These are phyloP conservation scores for Aspergillus ibericus DNA, from an alignment of 2,329 filamentous ascomycete genomes.

Conservation along the genomic window DNA sequence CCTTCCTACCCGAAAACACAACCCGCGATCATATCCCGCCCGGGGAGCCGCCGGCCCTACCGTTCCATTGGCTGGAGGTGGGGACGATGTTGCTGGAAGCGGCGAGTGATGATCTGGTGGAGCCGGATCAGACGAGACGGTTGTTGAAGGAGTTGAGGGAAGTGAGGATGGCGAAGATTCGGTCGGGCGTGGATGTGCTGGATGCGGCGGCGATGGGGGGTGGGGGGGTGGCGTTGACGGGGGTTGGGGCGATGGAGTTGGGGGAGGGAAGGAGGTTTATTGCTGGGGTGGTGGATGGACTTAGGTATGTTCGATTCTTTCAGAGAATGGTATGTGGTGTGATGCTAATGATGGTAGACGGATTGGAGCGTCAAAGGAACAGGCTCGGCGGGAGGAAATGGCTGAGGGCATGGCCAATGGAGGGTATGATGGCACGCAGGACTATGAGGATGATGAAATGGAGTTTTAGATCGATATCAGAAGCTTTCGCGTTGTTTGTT, in stretches of 20 bases:
- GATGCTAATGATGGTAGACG: slow-evolving; percentile 52
- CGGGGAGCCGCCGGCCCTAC: slow-evolving; percentile 53
- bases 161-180: slow-evolving; percentile 84
- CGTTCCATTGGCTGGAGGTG: slow-evolving; percentile 94
- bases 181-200: slow-evolving; percentile 69
- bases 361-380: slow-evolving; percentile 78
- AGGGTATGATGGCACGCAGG: slow-evolving; percentile 47
- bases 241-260: slow-evolving; percentile 90
- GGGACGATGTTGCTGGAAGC: slow-evolving; percentile 83
- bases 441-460: slow-evolving; percentile 58
- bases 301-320: slow-evolving; percentile 52
- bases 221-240: slow-evolving; percentile 71
- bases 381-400: slow-evolving; percentile 73
- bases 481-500: slow-evolving; percentile 6
- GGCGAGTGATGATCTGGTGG: slow-evolving; percentile 76
- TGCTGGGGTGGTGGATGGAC: slow-evolving; percentile 79
- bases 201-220: slow-evolving; percentile 54
- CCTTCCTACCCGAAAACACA: slow-evolving; percentile 76
- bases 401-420: slow-evolving; percentile 63
- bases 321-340: neutral
- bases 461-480: slow-evolving; percentile 37
- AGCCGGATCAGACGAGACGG: slow-evolving; percentile 71
- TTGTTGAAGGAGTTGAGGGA: slow-evolving; percentile 80
- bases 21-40: slow-evolving; percentile 60
- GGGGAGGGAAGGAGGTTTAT: slow-evolving; percentile 84